Conservation (phyloP, 176 grass and related monocot genomes). For the Oryza glaberrima region DNA sequence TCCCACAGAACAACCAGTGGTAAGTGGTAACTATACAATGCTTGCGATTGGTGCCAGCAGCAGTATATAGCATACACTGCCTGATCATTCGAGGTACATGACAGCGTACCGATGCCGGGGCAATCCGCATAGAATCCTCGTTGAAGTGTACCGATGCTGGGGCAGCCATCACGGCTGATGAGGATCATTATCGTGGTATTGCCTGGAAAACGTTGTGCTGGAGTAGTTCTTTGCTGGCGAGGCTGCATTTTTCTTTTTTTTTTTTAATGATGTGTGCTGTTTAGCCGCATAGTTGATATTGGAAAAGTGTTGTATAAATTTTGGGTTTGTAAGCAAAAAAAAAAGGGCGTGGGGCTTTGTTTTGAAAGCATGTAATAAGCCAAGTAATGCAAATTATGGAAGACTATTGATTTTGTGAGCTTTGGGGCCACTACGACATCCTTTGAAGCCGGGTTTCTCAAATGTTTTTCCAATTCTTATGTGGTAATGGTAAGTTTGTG, state of each 20-base stretch:
- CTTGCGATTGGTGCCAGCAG: slow-evolving; percentile 26
- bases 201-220: slow-evolving; percentile 26
- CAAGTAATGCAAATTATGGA: slow-evolving; percentile 23
- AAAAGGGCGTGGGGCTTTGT: slow-evolving; percentile 21
- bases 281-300: slow-evolving; percentile 41
- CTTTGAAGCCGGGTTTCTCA: not conserved
- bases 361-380: slow-evolving; percentile 54
- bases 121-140: slow-evolving; percentile 26
- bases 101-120: slow-evolving; percentile 24
- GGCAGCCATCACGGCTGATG: slow-evolving; percentile 22
- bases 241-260: slow-evolving; percentile 19
- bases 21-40: slow-evolving; percentile 32
- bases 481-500: too few relatives aligned
- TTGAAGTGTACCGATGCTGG: slow-evolving; percentile 29
- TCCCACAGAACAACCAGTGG: slow-evolving; percentile 26
- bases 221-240: slow-evolving; percentile 24
- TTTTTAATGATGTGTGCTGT: slow-evolving; percentile 15
- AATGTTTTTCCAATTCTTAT: not conserved
- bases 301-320: slow-evolving; percentile 51
- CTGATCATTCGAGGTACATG: not conserved
- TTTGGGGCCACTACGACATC: not conserved
- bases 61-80: slow-evolving; percentile 35
- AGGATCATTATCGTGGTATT: not conserved
- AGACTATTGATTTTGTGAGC: not conserved
- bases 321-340: slow-evolving; percentile 42